phyloP scores from a whole-genome alignment of 2,329 filamentous ascomycete genomes.

The Fusarium brevicatenulatum region DNA sequence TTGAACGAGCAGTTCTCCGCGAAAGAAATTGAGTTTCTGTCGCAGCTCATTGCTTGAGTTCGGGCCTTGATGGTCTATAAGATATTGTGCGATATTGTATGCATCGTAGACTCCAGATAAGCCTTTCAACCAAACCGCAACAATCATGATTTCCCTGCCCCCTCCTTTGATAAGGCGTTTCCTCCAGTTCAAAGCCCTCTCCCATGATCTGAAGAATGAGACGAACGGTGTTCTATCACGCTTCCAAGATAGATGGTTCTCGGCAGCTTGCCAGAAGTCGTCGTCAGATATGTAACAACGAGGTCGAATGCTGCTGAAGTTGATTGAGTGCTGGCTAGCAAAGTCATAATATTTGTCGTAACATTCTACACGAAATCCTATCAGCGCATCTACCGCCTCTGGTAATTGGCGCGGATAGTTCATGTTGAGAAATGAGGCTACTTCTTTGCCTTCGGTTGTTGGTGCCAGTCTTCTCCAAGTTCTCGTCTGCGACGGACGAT shows the following conservation, averaged over 20 bases:
- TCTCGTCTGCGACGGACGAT: neutral
- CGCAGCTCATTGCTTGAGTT: fast-evolving
- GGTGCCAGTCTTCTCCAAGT: neutral
- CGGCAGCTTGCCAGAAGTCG: neutral
- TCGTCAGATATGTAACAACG: too few species aligned
- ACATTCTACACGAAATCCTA: neutral
- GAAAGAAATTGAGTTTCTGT: fast-evolving
- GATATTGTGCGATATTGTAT: neutral
- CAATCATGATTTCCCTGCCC: neutral
- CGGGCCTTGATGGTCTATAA: neutral
- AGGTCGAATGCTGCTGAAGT: neutral
- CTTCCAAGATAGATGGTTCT: neutral
- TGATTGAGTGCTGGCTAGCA: neutral
- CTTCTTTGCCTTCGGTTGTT: neutral
- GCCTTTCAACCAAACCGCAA: neutral
- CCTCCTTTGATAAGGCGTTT: fast-evolving
- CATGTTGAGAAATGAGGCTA: neutral
- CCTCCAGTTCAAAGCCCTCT: neutral
- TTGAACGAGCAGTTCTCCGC: neutral
- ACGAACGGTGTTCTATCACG: neutral
- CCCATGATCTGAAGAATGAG: neutral
- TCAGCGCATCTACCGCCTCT: neutral
- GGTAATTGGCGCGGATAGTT: neutral
- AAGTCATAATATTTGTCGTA: neutral
- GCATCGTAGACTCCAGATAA: neutral